Evolutionary conservation across 352 stramenopile genomes (phyloP), one percentile per base, ranked within the genome.

Genomic region (Phytopythium montanum): DNA sequence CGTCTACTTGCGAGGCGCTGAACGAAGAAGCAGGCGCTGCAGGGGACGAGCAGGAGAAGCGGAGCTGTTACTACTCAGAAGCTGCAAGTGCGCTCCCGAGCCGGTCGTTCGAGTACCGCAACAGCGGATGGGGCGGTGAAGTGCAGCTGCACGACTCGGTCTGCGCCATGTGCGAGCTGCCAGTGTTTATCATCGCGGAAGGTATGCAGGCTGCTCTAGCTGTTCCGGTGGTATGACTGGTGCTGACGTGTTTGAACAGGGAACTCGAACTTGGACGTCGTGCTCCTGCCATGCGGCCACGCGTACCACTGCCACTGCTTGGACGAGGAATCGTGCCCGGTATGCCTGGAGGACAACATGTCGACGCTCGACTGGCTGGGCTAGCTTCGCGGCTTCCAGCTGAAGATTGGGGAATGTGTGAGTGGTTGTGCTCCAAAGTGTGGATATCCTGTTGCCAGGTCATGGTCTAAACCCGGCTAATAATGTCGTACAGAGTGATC

Each of bases 81-180:
- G 39, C 59, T 25, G 46, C 33, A 31, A 45, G 56, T 36, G 54
- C 63, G 7, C 48, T 82, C 41, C 63, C 73, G 16, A 69, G 62
- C 56, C 68, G 81, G 38, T 80, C 72, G 19, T 95, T 89, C 68
- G 87, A 95, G 45, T 91, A 82, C 55, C 74, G 84, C 28, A 93
- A 90, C 63, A 93, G 85, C 56, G 87, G 94, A 55, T 95, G 87
- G 87, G 87, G 87, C 49, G 85, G 87, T 23, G 87, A 94, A 63
- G 79, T 95, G 26, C 85, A 94, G 56, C 64, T 95, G 10, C 87
- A 95, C 50, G 84, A 95, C 62, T 87, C 77, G 14, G 85, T 72
- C 2, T 95, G 87, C 54, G 70, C 69, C 3, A 60, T 68, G 33
- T 95, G 87, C 49, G 85, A 94, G 26, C 71, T 95, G 9, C 79